These are phyloP conservation scores for Geopyxis carbonaria DNA, from an alignment of 495 filamentous ascomycete species.

Conservation along the genomic window DNA sequence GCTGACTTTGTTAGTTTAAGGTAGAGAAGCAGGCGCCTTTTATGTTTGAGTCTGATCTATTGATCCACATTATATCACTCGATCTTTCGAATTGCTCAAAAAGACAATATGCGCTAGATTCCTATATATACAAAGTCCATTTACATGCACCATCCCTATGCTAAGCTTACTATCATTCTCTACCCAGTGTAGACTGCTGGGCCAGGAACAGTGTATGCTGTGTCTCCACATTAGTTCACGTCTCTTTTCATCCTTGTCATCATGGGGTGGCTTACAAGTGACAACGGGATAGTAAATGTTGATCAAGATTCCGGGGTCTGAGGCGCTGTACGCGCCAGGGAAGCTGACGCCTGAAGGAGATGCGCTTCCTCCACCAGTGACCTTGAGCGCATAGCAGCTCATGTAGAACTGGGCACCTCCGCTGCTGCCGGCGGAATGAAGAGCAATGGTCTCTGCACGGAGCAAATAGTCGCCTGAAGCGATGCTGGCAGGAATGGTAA, in stretches of 20 bases:
- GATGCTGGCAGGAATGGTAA: slow-evolving; percentile 33
- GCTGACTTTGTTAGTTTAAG: too few species aligned
- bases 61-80: too few species aligned
- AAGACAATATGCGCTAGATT: too few species aligned
- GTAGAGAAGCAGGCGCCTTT: too few species aligned
- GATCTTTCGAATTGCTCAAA: too few species aligned
- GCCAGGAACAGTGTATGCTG: slow-evolving; percentile 38
- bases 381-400: slow-evolving; percentile 32
- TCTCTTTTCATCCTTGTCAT: slow-evolving; percentile 27
- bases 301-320: slow-evolving; percentile 32
- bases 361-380: slow-evolving; percentile 20
- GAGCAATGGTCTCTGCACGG: slow-evolving; percentile 36
- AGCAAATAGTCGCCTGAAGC: slow-evolving; percentile 37
- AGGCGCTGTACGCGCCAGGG: slow-evolving; percentile 32
- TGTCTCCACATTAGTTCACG: too few species aligned
- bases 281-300: slow-evolving; percentile 29
- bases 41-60: too few species aligned
- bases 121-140: too few species aligned
- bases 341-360: slow-evolving; percentile 28
- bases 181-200: slow-evolving; percentile 34
- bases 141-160: too few species aligned
- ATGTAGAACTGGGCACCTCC: slow-evolving; percentile 35
- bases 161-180: too few species aligned
- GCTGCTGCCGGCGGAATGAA: slow-evolving; percentile 29
- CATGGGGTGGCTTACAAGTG: too few species aligned